Conservation (phyloP, 2,329 filamentous ascomycete genomes). For the Aspergillaceae sp. region DNA sequence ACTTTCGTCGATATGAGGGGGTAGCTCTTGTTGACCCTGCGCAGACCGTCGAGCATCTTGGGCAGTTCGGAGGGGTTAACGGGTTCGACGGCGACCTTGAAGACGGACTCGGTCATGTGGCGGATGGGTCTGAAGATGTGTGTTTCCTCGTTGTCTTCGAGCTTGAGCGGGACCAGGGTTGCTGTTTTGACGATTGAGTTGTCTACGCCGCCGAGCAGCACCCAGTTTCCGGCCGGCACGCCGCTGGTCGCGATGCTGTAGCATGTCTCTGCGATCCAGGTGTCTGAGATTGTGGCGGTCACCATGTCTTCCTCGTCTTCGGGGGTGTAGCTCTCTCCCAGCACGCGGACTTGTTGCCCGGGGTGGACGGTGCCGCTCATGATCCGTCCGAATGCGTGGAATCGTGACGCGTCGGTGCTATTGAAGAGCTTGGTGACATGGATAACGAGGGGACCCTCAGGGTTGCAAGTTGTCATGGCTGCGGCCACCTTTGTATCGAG, state of each 20-base stretch:
- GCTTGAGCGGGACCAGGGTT: conserved; percentile 70
- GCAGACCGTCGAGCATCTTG: conserved; percentile 95
- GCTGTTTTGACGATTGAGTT: conserved; percentile 98
- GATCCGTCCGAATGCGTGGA: conserved; percentile 82
- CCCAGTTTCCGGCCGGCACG: conserved; percentile 87
- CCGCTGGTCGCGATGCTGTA: conserved; percentile 91
- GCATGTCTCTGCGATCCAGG: conserved; percentile 83
- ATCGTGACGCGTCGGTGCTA: conserved; percentile 78
- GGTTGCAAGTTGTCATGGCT: conserved; percentile 73
- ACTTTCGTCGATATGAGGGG: conserved; percentile 94
- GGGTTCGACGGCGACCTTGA: conserved; percentile 95
- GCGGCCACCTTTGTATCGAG: conserved; percentile 70
- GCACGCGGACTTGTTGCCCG: conserved; percentile 74
- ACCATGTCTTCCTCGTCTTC: conserved; percentile 99
- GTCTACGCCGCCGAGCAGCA: conserved; percentile 84
- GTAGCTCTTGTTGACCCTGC: conserved; percentile 97
- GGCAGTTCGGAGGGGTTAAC: conserved; percentile 96
- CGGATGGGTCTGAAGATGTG: conserved; percentile 90
- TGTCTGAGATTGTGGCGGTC: conserved; percentile 70
- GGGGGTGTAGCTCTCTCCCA: conserved; percentile 90
- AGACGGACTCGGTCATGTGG: conserved; percentile 94
- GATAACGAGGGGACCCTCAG: conserved; percentile 84
- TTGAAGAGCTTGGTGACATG: conserved; percentile 92
- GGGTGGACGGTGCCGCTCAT: conserved; percentile 84
- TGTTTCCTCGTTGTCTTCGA: conserved; percentile 81